Conservation (phyloP, 192 early-diverging fungal species). For the Blastocladiella britannica region DNA sequence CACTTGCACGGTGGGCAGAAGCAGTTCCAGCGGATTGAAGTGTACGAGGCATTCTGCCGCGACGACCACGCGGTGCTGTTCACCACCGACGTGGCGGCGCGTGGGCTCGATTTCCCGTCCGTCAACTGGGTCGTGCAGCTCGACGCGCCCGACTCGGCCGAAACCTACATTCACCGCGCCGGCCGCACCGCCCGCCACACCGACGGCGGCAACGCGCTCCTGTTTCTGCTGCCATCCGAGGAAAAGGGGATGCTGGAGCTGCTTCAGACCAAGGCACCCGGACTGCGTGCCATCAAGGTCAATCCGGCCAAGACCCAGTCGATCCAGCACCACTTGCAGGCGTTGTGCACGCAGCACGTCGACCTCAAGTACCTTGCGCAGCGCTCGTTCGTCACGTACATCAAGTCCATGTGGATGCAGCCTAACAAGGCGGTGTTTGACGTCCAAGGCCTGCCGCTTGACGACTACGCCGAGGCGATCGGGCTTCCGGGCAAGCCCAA, state of each 20-base stretch:
- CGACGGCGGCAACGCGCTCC: constrained; percentile 59
- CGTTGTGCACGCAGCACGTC: constrained; percentile 75
- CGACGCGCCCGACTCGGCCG: constrained; percentile 90
- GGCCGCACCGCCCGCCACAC: constrained; percentile 93
- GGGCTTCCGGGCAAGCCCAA: constrained; percentile 90
- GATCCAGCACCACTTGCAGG: constrained; percentile 63
- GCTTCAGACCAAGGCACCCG: constrained; percentile 54
- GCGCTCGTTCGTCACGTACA: constrained; percentile 87
- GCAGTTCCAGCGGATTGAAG: constrained; percentile 78
- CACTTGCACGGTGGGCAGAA: constrained; percentile 96
- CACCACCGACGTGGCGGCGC: constrained; percentile 86
- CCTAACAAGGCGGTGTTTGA: constrained; percentile 79
- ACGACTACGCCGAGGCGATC: constrained; percentile 65
- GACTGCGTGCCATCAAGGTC: constrained; percentile 65
- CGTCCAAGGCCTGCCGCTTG: constrained; percentile 62
- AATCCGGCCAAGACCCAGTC: constrained; percentile 62
- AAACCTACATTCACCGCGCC: constrained; percentile 94
- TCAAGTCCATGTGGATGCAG: constrained; percentile 79
- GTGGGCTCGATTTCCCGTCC: constrained; percentile 91
- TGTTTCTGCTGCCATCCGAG: constrained; percentile 78
- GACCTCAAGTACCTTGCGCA: constrained; percentile 95
- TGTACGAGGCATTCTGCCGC: constrained; percentile 71
- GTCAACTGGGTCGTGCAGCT: constrained; percentile 98
- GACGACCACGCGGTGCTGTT: constrained; percentile 62
- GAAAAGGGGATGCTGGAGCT: constrained; percentile 56